Evolutionary conservation across 345 rosid species (phyloP).

Genomic region (Corchorus olitorius): DNA sequence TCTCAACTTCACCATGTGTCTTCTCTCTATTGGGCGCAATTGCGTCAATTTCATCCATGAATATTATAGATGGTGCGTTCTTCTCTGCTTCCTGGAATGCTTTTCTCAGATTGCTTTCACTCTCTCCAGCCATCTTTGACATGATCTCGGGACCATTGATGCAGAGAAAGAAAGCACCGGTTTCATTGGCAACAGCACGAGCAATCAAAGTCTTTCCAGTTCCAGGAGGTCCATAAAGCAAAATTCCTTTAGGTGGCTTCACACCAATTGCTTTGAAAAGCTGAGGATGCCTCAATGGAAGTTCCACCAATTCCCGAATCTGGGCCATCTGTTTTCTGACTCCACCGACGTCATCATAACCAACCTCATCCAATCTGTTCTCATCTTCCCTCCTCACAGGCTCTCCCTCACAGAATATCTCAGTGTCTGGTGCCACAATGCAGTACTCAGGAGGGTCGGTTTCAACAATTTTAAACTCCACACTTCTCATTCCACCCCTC

Average conservation of each 20-base stretch:
- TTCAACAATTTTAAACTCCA: not conserved
- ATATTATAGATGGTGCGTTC: slow-evolving; percentile 44
- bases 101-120: slow-evolving; percentile 43
- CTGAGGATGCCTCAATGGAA: not conserved
- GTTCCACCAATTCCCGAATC: not conserved
- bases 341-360: not conserved
- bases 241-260: not conserved
- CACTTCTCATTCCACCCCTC: slow-evolving; percentile 1
- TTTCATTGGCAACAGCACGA: slow-evolving; percentile 23
- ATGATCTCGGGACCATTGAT: slow-evolving; percentile 44
- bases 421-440: not conserved
- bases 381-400: not conserved
- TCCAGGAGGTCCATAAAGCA: not conserved
- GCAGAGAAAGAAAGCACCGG: slow-evolving; percentile 44
- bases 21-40: slow-evolving; percentile 47
- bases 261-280: not conserved
- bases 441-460: not conserved
- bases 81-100: slow-evolving; percentile 42
- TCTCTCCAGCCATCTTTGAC: slow-evolving; percentile 44
- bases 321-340: not conserved
- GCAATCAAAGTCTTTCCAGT: not conserved
- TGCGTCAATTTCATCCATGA: slow-evolving; percentile 42
- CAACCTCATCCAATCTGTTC: not conserved
- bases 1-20: slow-evolving; percentile 43
- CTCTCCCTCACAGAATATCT: slow-evolving; percentile 4